These are phyloP conservation scores for Myxozyma lipomycoides DNA, from an alignment of 805 yeast genomes.

Conservation along the genomic window DNA sequence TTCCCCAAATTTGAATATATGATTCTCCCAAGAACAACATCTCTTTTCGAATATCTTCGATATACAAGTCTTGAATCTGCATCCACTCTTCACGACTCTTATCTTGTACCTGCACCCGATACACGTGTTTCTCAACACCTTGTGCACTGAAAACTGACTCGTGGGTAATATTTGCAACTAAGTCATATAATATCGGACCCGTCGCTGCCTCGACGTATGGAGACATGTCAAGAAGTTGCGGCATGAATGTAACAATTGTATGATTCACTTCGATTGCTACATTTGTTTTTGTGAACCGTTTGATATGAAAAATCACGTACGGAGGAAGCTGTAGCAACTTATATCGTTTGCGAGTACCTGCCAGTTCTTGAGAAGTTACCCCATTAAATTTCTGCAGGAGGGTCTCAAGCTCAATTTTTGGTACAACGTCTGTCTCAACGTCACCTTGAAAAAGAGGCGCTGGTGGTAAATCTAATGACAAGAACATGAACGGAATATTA, in stretches of 20 bases:
- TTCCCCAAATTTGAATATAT: constrained; percentile 57
- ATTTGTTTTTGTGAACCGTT: constrained; percentile 46
- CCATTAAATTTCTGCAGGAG: constrained; percentile 44
- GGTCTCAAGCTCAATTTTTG: constrained; percentile 42
- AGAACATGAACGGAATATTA: constrained; percentile 45
- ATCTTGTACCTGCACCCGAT: constrained; percentile 51
- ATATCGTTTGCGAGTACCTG: constrained; percentile 41
- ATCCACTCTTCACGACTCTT: constrained; percentile 49
- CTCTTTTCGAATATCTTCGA: constrained; percentile 50
- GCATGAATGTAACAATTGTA: constrained; percentile 60
- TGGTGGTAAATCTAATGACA: constrained; percentile 60
- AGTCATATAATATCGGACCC: constrained; percentile 39
- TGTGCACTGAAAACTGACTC: constrained; percentile 36
- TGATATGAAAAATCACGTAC: constrained; percentile 52
- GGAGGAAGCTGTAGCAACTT: constrained; percentile 48
- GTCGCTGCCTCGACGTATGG: constrained; percentile 31
- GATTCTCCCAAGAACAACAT: constrained; percentile 59
- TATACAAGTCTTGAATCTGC: constrained; percentile 52
- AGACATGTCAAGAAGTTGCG: constrained; percentile 39
- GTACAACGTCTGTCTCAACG: constrained; percentile 44
- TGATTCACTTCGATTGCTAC: constrained; percentile 48
- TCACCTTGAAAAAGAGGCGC: constrained; percentile 54
- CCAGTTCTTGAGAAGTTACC: constrained; percentile 34
- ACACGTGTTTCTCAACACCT: constrained; percentile 37
- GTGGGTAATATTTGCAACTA: constrained; percentile 49